A percentile compares a stretch with the other conserved stretches of the same genome.
These are phyloP conservation scores for Hymenochaete sp. DNA, from an alignment of 1,284 basidiomycete genomes.

Conservation along the genomic window DNA sequence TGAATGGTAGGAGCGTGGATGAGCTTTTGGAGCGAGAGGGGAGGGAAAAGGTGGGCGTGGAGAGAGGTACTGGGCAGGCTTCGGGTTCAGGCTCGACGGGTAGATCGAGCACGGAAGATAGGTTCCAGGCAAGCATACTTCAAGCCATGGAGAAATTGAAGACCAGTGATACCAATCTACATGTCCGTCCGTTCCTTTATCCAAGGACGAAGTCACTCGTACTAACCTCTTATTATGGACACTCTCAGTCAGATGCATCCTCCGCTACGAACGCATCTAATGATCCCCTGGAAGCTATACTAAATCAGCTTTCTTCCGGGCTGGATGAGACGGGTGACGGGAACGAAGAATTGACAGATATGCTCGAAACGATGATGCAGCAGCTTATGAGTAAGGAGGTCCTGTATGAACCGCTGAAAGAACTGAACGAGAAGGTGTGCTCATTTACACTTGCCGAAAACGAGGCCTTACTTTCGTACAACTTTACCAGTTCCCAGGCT, in stretches of 20 bases:
- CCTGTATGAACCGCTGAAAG: constrained; percentile 86
- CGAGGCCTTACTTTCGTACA: constrained; percentile 5
- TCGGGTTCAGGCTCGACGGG: not conserved
- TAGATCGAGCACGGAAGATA: constrained; percentile 27
- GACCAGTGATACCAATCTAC: constrained; percentile 55
- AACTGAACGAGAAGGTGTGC: constrained; percentile 73
- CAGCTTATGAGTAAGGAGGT: constrained; percentile 93
- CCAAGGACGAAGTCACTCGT: too few relatives aligned
- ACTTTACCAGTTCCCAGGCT: constrained; percentile 68
- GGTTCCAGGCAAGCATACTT: constrained; percentile 72
- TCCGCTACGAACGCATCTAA: constrained; percentile 26
- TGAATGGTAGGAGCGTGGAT: constrained; percentile 42
- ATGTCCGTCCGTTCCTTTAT: constrained; percentile 25
- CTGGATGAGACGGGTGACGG: constrained; percentile 32
- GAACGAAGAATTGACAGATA: constrained; percentile 62
- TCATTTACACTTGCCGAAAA: constrained; percentile 1
- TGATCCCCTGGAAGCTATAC: constrained; percentile 40
- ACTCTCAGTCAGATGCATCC: constrained; percentile 25
- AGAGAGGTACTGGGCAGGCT: constrained; percentile 6
- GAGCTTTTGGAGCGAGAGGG: constrained; percentile 21
- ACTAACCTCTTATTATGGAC: constrained; percentile 11
- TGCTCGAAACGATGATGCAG: constrained; percentile 89
- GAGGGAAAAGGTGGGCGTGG: constrained; percentile 13
- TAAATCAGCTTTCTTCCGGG: constrained; percentile 34
- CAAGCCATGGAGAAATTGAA: constrained; percentile 77